These are phyloP conservation scores for Galerina marginata DNA, from an alignment of 768 basidiomycete species.

Conservation along the genomic window DNA sequence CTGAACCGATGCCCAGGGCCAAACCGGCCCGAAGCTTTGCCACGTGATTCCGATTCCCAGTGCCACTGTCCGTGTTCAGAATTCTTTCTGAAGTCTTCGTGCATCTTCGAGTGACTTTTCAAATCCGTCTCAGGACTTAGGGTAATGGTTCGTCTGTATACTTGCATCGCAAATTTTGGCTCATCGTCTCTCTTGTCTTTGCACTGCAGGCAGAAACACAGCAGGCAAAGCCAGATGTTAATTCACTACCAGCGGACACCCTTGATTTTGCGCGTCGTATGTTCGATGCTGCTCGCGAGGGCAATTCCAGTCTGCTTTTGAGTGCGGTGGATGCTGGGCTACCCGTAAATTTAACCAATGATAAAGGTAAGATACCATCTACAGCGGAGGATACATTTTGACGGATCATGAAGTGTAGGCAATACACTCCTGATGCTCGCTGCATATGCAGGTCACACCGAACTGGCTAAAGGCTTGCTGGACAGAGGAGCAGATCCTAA, in stretches of 20 bases:
- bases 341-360: constrained; percentile 74
- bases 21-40: no score
- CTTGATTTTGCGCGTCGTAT: constrained; percentile 69
- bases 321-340: constrained; percentile 72
- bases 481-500: constrained; percentile 67
- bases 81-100: no score
- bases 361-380: constrained; percentile 49
- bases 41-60: no score
- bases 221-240: constrained; percentile 12
- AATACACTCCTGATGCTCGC: constrained; percentile 84
- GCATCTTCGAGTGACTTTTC: no score
- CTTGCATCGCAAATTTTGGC: no score
- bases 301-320: constrained; percentile 56
- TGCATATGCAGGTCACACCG: constrained; percentile 70
- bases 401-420: constrained; percentile 43
- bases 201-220: not conserved
- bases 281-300: constrained; percentile 75
- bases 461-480: constrained; percentile 59
- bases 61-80: no score
- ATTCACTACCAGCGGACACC: constrained; percentile 45
- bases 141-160: no score
- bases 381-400: not conserved
- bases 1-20: no score
- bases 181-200: no score
- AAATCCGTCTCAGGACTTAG: no score